Evolutionary conservation across 768 basidiomycete genomes (phyloP).

Genomic region (Sarcodon sp.): DNA sequence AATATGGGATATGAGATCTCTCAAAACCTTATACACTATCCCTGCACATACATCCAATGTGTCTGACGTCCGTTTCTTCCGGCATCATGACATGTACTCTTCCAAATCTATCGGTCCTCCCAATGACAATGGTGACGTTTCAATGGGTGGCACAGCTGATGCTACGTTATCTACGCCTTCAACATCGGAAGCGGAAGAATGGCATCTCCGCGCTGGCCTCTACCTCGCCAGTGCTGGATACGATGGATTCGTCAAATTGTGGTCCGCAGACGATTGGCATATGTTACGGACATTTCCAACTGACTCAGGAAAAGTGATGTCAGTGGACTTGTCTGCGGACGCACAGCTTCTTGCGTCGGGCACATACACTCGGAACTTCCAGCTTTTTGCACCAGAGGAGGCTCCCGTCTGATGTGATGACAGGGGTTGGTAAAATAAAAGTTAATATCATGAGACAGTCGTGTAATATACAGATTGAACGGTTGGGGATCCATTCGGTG

Average conservation of each 20-base stretch:
- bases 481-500: no score
- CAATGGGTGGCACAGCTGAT: constrained; percentile 35
- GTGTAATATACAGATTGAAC: no score
- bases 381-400: constrained; percentile 79
- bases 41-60: constrained; percentile 94
- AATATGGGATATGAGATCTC: constrained; percentile 95
- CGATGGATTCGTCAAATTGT: constrained; percentile 89
- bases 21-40: constrained; percentile 90
- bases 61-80: constrained; percentile 92
- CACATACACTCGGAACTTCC: constrained; percentile 90
- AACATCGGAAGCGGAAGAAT: constrained; percentile 38
- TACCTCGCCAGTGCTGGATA: constrained; percentile 93
- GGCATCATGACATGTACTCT: constrained; percentile 34
- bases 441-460: background rate
- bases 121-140: constrained; percentile 17
- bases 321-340: constrained; percentile 81
- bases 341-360: constrained; percentile 79
- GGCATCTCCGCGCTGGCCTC: constrained; percentile 75
- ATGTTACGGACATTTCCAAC: constrained; percentile 78
- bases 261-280: constrained; percentile 99
- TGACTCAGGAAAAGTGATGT: constrained; percentile 98
- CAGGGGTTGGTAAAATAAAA: background rate
- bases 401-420: constrained; percentile 15
- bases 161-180: constrained; percentile 12
- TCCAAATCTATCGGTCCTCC: constrained; percentile 18